Base-by-base conservation (phyloP, 108 stramenopile species). In the Skeletonema costatum region DNA sequence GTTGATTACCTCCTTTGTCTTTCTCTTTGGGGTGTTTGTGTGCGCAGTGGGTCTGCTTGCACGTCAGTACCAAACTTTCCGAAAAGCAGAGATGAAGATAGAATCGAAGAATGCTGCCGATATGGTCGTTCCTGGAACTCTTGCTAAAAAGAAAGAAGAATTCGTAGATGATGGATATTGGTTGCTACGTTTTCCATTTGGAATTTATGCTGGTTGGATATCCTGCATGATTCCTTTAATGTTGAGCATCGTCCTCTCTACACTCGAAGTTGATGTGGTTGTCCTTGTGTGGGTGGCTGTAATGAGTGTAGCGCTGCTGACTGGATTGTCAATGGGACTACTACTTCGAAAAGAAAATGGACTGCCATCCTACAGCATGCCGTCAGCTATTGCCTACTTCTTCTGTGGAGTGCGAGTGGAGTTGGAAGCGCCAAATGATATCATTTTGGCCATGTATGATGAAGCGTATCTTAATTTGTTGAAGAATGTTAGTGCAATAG, bases 141-240 rank as follows among this genome's bases (percentile, higher is more conserved):
- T 0, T 46, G 16, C 5, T 44, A 14, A 44, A n/a, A 46, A 46
- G 16, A n/a, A 46, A 5, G 16, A n/a, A 5, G 44, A n/a, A 16
- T 10, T 42, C 69, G 42, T 66, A 13, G 30, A 75, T 73, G 56
- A 70, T 31, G 48, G 73, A 33, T 83, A 80, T 31, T 80, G 51
- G 73, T 50, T 83, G 4, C 50, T 83, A 44, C 60, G 78, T 14
- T 79, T 83, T 60, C 73, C 82, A 29, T 83, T 83, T 35, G 78
- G 73, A 0, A 32, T 80, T 11, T 74, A 79, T 66, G 69, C 74
- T 19, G 82, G 78, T 12, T 83, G 82, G 82, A 75, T 80, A 19
- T 39, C 72, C 14, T 53, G 77, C 1, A 73, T 73, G 12, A 60
- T 68, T 5, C 70, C 76, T n/a, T 29, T 78, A 17, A 82, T 82